Evolutionary conservation across 2,329 filamentous ascomycete species (phyloP), one percentile per base, ranked within the genome.

Genomic region (Verticillium albo-atrum): DNA sequence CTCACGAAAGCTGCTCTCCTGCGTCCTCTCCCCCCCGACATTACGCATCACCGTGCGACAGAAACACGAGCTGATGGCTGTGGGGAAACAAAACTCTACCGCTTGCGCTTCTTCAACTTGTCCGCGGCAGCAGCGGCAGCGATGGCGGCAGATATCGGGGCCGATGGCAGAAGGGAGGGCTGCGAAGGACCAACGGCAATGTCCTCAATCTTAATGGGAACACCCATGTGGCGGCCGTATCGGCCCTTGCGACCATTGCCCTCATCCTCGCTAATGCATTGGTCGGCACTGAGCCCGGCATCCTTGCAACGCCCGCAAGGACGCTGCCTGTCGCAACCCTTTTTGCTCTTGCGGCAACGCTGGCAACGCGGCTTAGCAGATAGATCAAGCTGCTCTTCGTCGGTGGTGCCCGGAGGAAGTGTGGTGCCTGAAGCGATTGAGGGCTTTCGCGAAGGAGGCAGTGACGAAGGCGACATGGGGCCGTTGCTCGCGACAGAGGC

Each of bases 271-370:
- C 93, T 97, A 75, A 99, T 87, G 75, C 95, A 99, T 64, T 94
- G 91, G 66, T 98, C 95, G 61, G 92, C 87, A 60, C 90, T 90
- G 68, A 99, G 91, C 23, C 95, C 95, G 51, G 95, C 95, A 76
- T 99, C 95, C 73, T 92, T 92, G 85, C 95, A 99, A 64, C 95
- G 87, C 59, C 92, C 91, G 71, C 95, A 99, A 28, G 95, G 95
- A 42, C 95, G 89, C 76, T 98, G 95, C 60, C 95, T 89, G 78
- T 99, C 95, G 72, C 95, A 99, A 14, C 95, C 95, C 78, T 99
- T 99, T 83, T 99, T 99, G 79, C 94, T 98, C 85, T 99, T 99
- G 69, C 95, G 90, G 82, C 95, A 99, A 60, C 95, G 90, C 74
- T 99, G 95, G 80, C 95, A 99, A 63, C 95, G 92, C 59, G 95